Percentiles rank a stretch among this genome's conserved stretches.
These are phyloP conservation scores for Tulasnella sp. DNA, from an alignment of 768 basidiomycete genomes.

Conservation along the genomic window DNA sequence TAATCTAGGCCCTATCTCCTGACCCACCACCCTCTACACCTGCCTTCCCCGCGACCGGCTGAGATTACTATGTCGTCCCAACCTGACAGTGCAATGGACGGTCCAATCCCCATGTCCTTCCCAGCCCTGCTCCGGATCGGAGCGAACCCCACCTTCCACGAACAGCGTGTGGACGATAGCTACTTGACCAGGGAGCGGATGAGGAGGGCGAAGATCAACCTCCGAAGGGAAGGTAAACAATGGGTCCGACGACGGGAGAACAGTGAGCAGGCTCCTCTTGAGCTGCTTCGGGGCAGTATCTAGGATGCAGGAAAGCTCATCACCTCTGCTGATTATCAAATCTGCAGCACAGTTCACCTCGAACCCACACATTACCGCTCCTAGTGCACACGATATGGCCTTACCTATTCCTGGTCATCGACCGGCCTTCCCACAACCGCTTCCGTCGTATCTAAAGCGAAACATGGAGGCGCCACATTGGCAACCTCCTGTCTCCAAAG, in stretches of 20 bases:
- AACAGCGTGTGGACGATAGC: background rate
- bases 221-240: slow-evolving; percentile 64
- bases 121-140: slow-evolving; percentile 54
- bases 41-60: background rate
- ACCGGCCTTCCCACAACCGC: slow-evolving; percentile 65
- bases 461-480: slow-evolving; percentile 42
- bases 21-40: background rate
- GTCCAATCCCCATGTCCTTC: slow-evolving; percentile 52
- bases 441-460: slow-evolving; percentile 61
- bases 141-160: slow-evolving; percentile 28
- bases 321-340: background rate
- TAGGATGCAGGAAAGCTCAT: background rate
- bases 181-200: slow-evolving; percentile 14
- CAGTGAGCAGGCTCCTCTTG: slow-evolving; percentile 33
- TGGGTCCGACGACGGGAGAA: slow-evolving; percentile 71
- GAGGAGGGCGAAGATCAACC: slow-evolving; percentile 39
- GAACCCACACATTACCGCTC: slow-evolving; percentile 62
- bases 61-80: background rate
- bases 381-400: slow-evolving; percentile 46
- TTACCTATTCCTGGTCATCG: slow-evolving; percentile 35
- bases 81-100: slow-evolving; percentile 16
- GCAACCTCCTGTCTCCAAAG: slow-evolving; percentile 34
- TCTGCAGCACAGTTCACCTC: slow-evolving; percentile 63
- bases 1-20: background rate
- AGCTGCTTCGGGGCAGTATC: too few relatives aligned